Evolutionary conservation across 2,329 filamentous ascomycete genomes (phyloP).

Genomic region (Phoma sp.): DNA sequence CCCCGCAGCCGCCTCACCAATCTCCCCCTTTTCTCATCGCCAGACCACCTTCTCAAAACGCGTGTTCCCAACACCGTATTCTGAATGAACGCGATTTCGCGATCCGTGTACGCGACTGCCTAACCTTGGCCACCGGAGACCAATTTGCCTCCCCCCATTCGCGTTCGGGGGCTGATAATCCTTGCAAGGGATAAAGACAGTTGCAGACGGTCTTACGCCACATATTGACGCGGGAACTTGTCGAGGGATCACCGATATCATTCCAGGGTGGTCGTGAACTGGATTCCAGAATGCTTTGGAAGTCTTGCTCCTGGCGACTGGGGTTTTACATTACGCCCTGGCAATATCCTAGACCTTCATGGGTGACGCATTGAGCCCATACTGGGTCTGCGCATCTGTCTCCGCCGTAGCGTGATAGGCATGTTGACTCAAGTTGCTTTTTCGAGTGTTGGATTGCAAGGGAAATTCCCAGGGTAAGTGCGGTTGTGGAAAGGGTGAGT

Average conservation of each 20-base stretch:
- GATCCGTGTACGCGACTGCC: slow-evolving; percentile 8
- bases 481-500: slow-evolving; percentile 29
- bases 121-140: slow-evolving; percentile 5
- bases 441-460: slow-evolving; percentile 26
- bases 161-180: slow-evolving; percentile 21
- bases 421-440: slow-evolving; percentile 16
- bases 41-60: slow-evolving; percentile 21
- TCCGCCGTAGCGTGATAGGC: slow-evolving; percentile 25
- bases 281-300: slow-evolving; percentile 12
- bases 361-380: slow-evolving; percentile 32
- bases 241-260: slow-evolving; percentile 3
- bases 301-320: not conserved
- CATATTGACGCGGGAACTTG: slow-evolving; percentile 3
- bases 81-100: slow-evolving; percentile 6
- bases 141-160: slow-evolving; percentile 22
- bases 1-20: slow-evolving; percentile 16
- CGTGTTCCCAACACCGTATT: slow-evolving; percentile 10
- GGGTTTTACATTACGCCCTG: slow-evolving; percentile 22
- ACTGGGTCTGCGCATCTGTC: slow-evolving; percentile 25
- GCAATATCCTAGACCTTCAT: slow-evolving; percentile 32
- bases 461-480: slow-evolving; percentile 29
- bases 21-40: slow-evolving; percentile 17
- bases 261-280: slow-evolving; percentile 5
- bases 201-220: slow-evolving; percentile 18
- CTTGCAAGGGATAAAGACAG: slow-evolving; percentile 23